Base-by-base conservation (phyloP, 164 flowering plant species). In the Berberis thunbergii region DNA sequence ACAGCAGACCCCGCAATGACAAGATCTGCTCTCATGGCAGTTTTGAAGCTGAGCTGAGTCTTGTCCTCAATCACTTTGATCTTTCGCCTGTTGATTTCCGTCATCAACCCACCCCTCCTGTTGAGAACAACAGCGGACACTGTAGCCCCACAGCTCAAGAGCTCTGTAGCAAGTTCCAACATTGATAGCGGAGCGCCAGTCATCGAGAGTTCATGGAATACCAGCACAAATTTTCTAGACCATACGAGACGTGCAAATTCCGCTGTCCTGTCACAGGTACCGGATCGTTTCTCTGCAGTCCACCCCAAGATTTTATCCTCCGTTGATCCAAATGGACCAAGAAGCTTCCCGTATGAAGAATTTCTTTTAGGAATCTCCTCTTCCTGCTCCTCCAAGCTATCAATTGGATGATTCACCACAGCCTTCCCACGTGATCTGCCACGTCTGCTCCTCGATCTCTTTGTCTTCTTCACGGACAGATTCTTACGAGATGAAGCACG, bases 1-100 rank as follows among this genome's bases (percentile, higher is more conserved):
- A 86, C 88, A 45, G 97, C 97, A n/a, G 97, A 91, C 68, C 99
- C 99, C 10, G 97, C 97, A 65, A 95, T 89, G 52, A 95, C 81
- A 59, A 95, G 89, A 81, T 91, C 94, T 45, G 97, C 86, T 74
- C 84, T 95, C 89, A 84, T 87, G 68, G 97, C 88, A 57, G 83
- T 74, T 78, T 89, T 91, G 77, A 79, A 87, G 79, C 99, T 95
- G 56, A 77, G 62, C 6, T 83, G 86, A 10, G 79, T 81, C 75
- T 77, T 89, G 76, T 95, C 99, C 60, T 88, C 91, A 38, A 95
- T 75, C 64, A 95, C 86, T 74, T 85, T 91, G 80, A 95, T 91
- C 75, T 74, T 85, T 79, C 97, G 78, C 78, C 94, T 81, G 41
- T 70, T 59, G 60, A 95, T 96, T 74, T 95, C 99, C 46, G 80